phyloP scores from a whole-genome alignment of 805 yeast species.

The Dipodascopsis uninucleata region DNA sequence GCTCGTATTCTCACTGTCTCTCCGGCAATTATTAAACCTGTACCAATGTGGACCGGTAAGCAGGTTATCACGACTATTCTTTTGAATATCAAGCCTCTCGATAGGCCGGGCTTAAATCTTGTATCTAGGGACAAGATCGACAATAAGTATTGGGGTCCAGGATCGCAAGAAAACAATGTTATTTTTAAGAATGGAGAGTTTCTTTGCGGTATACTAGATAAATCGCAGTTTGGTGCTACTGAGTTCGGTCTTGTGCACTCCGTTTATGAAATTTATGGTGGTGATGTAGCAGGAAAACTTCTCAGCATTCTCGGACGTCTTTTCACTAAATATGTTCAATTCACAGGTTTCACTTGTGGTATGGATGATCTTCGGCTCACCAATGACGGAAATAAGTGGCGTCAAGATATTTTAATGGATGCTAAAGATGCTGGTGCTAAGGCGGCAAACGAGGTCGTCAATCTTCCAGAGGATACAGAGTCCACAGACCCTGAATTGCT shows the following conservation, averaged over 20 bases:
- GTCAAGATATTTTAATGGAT: conserved; percentile 73
- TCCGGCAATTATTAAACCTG: conserved; percentile 84
- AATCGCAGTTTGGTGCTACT: conserved; percentile 97
- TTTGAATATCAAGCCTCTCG: conserved; percentile 78
- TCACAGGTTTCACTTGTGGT: conserved; percentile 97
- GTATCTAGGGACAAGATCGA: conserved; percentile 82
- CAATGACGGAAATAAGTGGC: conserved; percentile 80
- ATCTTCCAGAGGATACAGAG: conserved; percentile 51
- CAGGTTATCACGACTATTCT: conserved; percentile 91
- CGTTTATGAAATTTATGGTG: conserved; percentile 91
- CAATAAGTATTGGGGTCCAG: conserved; percentile 89
- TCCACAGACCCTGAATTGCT: conserved; percentile 70
- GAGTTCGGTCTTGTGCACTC: conserved; percentile 96
- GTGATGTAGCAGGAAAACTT: conserved; percentile 82
- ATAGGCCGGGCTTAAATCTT: conserved; percentile 88
- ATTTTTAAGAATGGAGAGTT: conserved; percentile 82
- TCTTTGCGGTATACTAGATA: conserved; percentile 88
- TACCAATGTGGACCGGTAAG: conserved; percentile 95
- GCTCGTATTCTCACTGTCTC: conserved; percentile 68
- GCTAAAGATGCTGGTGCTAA: conserved; percentile 79
- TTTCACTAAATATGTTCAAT: conserved; percentile 88
- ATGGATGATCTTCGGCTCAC: conserved; percentile 97
- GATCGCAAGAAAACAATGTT: conserved; percentile 81
- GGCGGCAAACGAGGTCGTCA: conserved; percentile 94
- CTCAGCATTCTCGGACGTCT: conserved; percentile 90